A percentile compares a stretch with the other conserved stretches of the same genome.
phyloP scores from a whole-genome alignment of 257 asterid species.

The Solanum sitiens region DNA sequence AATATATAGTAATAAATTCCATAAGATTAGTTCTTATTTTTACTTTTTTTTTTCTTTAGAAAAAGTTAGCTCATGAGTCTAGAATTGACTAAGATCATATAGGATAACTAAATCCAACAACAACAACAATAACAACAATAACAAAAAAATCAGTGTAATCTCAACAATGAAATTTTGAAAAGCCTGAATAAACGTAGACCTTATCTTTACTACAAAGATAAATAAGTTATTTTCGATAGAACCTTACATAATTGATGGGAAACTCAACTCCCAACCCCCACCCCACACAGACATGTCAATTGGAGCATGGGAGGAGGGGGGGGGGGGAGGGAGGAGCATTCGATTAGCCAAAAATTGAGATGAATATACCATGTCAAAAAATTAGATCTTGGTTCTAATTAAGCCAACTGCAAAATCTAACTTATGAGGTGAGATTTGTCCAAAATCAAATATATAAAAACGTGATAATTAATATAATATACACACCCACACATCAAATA shows the following conservation, averaged over 20 bases:
- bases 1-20: not conserved
- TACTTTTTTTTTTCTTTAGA: not conserved
- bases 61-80: not conserved
- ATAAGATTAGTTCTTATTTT: not conserved
- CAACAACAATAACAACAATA: too few relatives aligned
- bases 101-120: too few relatives aligned
- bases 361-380: too few relatives aligned
- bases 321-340: too few relatives aligned
- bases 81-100: not conserved
- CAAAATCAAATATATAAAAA: too few relatives aligned
- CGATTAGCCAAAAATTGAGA: too few relatives aligned
- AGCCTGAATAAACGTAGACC: too few relatives aligned
- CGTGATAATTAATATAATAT: not conserved
- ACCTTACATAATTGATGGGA: not conserved
- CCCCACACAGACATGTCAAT: not conserved
- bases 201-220: not conserved
- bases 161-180: too few relatives aligned
- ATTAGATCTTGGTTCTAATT: too few relatives aligned
- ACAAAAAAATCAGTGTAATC: not conserved
- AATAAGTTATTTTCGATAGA: not conserved
- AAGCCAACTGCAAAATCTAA: not conserved
- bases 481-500: not conserved
- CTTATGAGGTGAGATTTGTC: not conserved
- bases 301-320: too few relatives aligned
- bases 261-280: not conserved